A percentile compares a stretch with the other conserved stretches of the same genome.
Evolutionary conservation across 805 yeast species (phyloP).

Genomic region (Barnettozyma vustinii): DNA sequence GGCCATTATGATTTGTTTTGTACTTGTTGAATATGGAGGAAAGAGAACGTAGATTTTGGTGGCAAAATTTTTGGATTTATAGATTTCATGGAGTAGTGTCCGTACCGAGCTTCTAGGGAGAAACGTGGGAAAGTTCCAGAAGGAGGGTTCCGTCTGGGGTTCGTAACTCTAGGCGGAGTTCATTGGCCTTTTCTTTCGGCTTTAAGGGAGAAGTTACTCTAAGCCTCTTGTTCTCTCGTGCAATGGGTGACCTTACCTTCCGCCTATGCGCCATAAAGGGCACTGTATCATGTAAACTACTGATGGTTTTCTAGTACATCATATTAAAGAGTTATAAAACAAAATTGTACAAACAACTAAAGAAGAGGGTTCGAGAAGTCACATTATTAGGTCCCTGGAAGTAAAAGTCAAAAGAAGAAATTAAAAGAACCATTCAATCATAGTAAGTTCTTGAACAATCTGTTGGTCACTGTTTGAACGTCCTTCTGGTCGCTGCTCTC

Average conservation of each 20-base stretch:
- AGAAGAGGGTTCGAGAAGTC: too few species aligned
- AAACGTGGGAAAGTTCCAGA: conserved; percentile 4
- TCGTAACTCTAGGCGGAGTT: neutral
- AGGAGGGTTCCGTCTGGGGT: conserved; percentile 1
- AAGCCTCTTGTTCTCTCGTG: too few species aligned
- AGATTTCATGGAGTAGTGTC: neutral
- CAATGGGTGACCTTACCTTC: too few species aligned
- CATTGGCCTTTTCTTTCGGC: too few species aligned
- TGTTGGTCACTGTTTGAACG: conserved; percentile 2
- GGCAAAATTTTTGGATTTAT: conserved; percentile 1
- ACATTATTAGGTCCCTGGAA: too few species aligned
- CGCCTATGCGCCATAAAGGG: too few species aligned
- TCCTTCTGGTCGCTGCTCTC: neutral
- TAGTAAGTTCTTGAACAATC: conserved; percentile 4
- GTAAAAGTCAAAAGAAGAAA: neutral
- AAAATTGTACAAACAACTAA: neutral
- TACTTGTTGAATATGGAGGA: neutral
- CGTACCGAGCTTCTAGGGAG: neutral
- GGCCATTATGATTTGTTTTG: conserved; percentile 30
- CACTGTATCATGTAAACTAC: too few species aligned
- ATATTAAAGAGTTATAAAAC: neutral
- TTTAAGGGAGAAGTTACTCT: neutral
- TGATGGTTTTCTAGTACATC: too few species aligned
- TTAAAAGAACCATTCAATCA: neutral
- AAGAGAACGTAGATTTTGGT: neutral